Conservation (phyloP, 768 basidiomycete species). For the Tremella yokohamensis region DNA sequence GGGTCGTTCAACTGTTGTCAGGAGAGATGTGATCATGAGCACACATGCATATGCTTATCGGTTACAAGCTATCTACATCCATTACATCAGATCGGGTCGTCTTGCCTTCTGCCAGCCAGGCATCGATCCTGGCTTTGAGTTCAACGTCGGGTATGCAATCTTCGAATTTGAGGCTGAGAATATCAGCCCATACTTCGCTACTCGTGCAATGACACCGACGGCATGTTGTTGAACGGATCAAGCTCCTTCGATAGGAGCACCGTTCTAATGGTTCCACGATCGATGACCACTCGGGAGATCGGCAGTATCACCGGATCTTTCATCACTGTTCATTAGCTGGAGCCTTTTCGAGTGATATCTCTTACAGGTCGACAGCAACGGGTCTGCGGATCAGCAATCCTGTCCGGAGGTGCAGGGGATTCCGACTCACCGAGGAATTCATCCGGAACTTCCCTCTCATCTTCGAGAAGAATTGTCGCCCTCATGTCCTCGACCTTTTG, state of each 20-base stretch:
- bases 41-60: not conserved
- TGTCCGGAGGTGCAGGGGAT: not conserved
- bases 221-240: slow-evolving; percentile 92
- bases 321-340: slow-evolving; percentile 78
- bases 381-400: slow-evolving; percentile 10
- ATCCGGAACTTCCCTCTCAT: slow-evolving; percentile 89
- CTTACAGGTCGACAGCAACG: slow-evolving; percentile 15
- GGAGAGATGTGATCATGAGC: not conserved
- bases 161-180: slow-evolving; percentile 41
- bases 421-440: slow-evolving; percentile 76
- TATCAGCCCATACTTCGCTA: slow-evolving; percentile 10
- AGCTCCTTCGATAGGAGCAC: slow-evolving; percentile 84
- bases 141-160: slow-evolving; percentile 58
- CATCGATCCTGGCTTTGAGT: slow-evolving; percentile 70
- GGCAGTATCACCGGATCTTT: slow-evolving; percentile 89
- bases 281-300: slow-evolving; percentile 71
- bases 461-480: slow-evolving; percentile 65
- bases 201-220: slow-evolving; percentile 58
- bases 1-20: not conserved
- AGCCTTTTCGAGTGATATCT: not conserved
- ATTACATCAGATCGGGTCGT: slow-evolving; percentile 36
- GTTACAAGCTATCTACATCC: slow-evolving; percentile 44
- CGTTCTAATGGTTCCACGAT: slow-evolving; percentile 89
- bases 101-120: slow-evolving; percentile 62
- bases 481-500: slow-evolving; percentile 78